Evolutionary conservation across 148 eudicot species (phyloP).

Genomic region (Agrostemma githago): DNA sequence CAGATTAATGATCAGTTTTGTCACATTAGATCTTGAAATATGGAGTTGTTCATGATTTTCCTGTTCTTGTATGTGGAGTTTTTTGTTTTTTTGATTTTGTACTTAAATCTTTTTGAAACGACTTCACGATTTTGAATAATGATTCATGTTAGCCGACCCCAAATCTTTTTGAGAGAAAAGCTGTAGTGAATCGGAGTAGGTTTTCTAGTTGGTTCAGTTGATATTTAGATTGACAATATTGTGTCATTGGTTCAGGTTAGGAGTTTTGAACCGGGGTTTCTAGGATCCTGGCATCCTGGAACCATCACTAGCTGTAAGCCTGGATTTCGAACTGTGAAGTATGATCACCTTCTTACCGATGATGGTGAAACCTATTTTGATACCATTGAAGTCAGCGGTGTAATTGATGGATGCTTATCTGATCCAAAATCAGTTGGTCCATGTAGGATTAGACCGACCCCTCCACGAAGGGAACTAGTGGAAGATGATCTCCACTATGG

Average conservation of each 20-base stretch:
- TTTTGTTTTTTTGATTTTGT: not conserved
- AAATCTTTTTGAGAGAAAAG: too few relatives aligned
- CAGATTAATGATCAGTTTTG: slow-evolving; percentile 17
- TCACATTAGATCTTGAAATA: not conserved
- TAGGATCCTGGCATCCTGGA: slow-evolving; percentile 87
- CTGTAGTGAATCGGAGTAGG: not conserved
- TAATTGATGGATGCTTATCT: slow-evolving; percentile 33
- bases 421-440: slow-evolving; percentile 13
- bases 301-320: slow-evolving; percentile 28
- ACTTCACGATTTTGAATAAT: too few relatives aligned
- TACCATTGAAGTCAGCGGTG: slow-evolving; percentile 34
- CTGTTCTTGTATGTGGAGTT: not conserved
- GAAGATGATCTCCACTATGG: slow-evolving; percentile 42
- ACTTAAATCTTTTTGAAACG: too few relatives aligned
- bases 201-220: not conserved
- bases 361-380: slow-evolving; percentile 33
- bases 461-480: slow-evolving; percentile 21
- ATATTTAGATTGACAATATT: not conserved
- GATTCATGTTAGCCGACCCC: too few relatives aligned
- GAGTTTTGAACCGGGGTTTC: slow-evolving; percentile 70
- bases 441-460: slow-evolving; percentile 60
- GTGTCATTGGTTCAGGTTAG: slow-evolving; percentile 50
- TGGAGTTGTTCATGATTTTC: slow-evolving; percentile 1
- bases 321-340: slow-evolving; percentile 36
- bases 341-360: slow-evolving; percentile 43